Conservation (phyloP, 257 asterid genomes). For the Voacanga thouarsii region DNA sequence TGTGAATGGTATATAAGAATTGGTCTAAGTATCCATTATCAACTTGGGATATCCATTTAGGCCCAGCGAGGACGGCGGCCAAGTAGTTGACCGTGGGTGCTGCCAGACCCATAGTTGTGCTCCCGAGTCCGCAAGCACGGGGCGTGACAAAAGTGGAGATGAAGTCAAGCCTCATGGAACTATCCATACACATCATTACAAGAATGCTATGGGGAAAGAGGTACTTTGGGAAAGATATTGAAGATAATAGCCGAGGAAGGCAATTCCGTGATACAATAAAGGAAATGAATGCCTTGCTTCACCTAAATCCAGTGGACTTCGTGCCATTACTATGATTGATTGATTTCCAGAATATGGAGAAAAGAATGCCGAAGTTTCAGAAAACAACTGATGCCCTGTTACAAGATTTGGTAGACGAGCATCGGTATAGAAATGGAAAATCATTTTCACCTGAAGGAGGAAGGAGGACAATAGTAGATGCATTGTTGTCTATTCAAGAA, state of each 20-base stretch:
- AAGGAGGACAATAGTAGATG: conserved; percentile 6
- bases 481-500: conserved; percentile 4
- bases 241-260: background rate
- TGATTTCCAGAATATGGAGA: conserved; percentile 1
- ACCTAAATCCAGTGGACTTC: background rate
- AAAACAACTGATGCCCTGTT: background rate
- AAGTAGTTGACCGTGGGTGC: too few species aligned
- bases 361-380: background rate
- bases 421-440: background rate
- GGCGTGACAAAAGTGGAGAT: too few species aligned
- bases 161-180: background rate
- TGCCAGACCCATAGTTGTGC: too few species aligned
- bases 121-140: too few species aligned
- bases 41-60: too few species aligned
- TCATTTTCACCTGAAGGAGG: too few species aligned
- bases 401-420: conserved; percentile 10
- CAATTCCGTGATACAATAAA: background rate
- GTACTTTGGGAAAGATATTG: background rate
- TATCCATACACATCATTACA: background rate
- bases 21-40: too few species aligned
- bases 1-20: too few species aligned
- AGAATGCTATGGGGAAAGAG: conserved; percentile 8
- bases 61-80: too few species aligned
- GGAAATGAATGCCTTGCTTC: background rate
- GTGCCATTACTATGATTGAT: conserved; percentile 2